Evolutionary conservation across 495 filamentous ascomycete genomes (phyloP), one percentile per base, ranked within the genome.

Genomic region (Aspergillus mulundensis): DNA sequence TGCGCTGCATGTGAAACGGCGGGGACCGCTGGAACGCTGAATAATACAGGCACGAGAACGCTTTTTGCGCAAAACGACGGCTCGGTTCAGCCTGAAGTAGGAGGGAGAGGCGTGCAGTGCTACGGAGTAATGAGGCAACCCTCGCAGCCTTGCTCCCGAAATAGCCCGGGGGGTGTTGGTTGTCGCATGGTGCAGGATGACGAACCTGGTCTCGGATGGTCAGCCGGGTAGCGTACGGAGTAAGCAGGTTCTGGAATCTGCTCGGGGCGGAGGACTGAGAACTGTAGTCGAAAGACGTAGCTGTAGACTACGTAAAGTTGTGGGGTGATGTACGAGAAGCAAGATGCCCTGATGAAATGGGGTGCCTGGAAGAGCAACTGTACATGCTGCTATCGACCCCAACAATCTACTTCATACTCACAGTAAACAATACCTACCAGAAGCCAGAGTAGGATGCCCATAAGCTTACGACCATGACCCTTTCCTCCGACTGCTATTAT

Each of bases 121-220:
- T 50, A n/a, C n/a, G n/a, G n/a, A n/a, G n/a, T n/a, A 54, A 54
- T 55, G 43, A 55, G 47, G 53, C 42, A 48, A 55, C 43, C 25
- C 21, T 25, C 7, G 28, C 28, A 55, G 32, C 25, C 21, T 25
- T 5, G 28, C 28, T 54, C 12, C 25, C 44, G 45, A 45, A 42
- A 24, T 40, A 11, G 36, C 28, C 45, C 54, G 21, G 54, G 36
- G n/a, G n/a, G 25, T 39, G 45, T 50, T 45, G 54, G 21, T 8
- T 47, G 34, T n/a, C 21, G 32, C 53, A 43, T 43, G 23, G 42
- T 16, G 50, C 21, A 38, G 18, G 30, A 46, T 21, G 25, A 48
- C 11, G 24, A 48, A 24, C 12, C 25, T 32, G 30, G 7, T 36
- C 32, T 20, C n/a, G 28, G 2, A 38, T 5, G 30, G 47, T 28